These are phyloP conservation scores for Psophocarpus tetragonolobus DNA, from an alignment of 306 rosid genomes.

Conservation along the genomic window DNA sequence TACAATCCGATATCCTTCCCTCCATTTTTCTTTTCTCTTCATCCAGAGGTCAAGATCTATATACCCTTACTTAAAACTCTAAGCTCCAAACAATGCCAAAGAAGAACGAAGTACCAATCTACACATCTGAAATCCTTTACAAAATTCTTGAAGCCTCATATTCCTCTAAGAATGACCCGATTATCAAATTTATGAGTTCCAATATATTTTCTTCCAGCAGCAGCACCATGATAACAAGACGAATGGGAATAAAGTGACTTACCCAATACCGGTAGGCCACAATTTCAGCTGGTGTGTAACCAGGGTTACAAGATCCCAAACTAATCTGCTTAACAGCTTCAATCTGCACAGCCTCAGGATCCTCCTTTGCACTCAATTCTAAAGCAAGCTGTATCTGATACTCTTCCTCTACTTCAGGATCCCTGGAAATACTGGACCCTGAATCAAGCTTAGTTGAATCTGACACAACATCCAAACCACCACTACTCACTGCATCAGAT, in stretches of 20 bases:
- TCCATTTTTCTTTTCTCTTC: conserved; percentile 23
- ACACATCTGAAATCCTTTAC: conserved; percentile 18
- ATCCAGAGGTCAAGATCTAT: conserved; percentile 23
- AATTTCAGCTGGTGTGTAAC: conserved; percentile 87
- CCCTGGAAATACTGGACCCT: conserved; percentile 67
- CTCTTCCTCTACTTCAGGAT: conserved; percentile 90
- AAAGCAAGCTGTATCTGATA: conserved; percentile 89
- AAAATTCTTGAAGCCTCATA: conserved; percentile 23
- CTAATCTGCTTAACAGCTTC: conserved; percentile 98
- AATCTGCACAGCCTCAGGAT: conserved; percentile 98
- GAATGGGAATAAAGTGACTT: conserved; percentile 51
- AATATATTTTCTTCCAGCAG: conserved; percentile 13
- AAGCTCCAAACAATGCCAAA: neutral
- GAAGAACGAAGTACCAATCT: conserved; percentile 12
- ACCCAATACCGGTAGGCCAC: conserved; percentile 95
- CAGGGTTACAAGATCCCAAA: conserved; percentile 84
- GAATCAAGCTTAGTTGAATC: conserved; percentile 68
- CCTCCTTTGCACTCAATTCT: conserved; percentile 95
- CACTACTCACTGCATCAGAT: conserved; percentile 53
- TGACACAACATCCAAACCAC: conserved; percentile 57
- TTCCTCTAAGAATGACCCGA: conserved; percentile 27
- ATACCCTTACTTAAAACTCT: conserved; percentile 23
- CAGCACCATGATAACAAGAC: conserved; percentile 23
- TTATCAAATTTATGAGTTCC: conserved; percentile 24
- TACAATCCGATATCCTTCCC: conserved; percentile 12